Evolutionary conservation across 371 early-diverging fungal species (phyloP), one percentile per base, ranked within the genome.

Genomic region (Blakeslea trispora): DNA sequence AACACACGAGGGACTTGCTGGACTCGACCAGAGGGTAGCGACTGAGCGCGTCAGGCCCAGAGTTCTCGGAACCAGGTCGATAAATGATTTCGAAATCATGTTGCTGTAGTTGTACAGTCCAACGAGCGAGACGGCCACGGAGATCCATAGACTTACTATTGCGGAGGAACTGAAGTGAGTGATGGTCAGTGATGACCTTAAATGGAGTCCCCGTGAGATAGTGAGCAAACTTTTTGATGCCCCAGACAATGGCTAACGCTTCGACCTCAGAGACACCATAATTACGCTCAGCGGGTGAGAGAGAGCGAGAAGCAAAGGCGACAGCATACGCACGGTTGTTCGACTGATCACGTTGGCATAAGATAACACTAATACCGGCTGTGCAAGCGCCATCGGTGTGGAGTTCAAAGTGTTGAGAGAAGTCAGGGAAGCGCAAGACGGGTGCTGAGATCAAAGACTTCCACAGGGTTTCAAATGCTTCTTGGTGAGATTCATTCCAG

Each of bases 351-450:
- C 32, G 8, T 60, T 78, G 77, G 3, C 48, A 45, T 0, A 81
- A 50, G 0, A 75, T 56, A 0, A 63, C 70, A 1, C 67, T 46
- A 45, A 79, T 68, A 1, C 75, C 77, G 0, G 64, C 64, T 21
- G 66, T 70, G 15, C 69, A 72, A 0, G 78, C 79, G 47, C 77
- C 75, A 4, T 58, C 63, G 19, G 65, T 44, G n/a, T 79, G 28
- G 7, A 64, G 61, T 50, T 74, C 74, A 1, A 34, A 14, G 9
- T 68, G 35, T 1, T 55, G 34, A 45, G 7, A 28, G 28, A 34
- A 6, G 70, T 58, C 17, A 79, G 64, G 45, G 59, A 42, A 5
- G 59, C 72, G 3, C 11, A 74, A 50, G 3, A 76, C 39, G 23
- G 72, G 71, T 9, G 61, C 43, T 1, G 47, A 31, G 0, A 50